phyloP scores from a whole-genome alignment of 2,329 filamentous ascomycete genomes.

The Cercospora sp. region DNA sequence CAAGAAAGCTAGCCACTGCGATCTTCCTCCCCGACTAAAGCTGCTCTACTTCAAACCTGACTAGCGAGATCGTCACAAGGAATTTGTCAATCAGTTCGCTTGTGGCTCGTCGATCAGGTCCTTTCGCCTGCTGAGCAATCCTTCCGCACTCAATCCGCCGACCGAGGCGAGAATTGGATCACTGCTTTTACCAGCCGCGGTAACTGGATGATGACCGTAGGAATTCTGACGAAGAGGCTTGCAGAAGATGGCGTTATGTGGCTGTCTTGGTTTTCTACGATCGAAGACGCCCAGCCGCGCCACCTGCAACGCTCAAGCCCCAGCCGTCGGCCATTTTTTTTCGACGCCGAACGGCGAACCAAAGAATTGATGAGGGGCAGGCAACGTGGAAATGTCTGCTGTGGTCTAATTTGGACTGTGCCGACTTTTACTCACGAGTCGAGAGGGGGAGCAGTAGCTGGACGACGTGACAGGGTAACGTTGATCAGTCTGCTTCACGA shows the following conservation, averaged over 20 bases:
- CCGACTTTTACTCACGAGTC: neutral
- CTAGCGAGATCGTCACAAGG: neutral
- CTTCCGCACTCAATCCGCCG: neutral
- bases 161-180: no score
- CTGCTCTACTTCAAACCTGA: neutral
- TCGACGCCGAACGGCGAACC: neutral
- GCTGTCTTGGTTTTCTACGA: neutral
- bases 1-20: neutral
- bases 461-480: neutral
- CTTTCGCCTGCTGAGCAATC: neutral
- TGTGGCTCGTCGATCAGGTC: neutral
- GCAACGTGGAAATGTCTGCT: neutral
- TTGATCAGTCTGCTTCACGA: neutral
- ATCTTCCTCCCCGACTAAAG: neutral
- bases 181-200: neutral
- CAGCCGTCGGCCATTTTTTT: neutral
- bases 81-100: neutral
- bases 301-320: neutral
- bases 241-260: neutral
- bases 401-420: neutral
- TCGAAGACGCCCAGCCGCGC: neutral
- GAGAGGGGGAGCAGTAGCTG: neutral
- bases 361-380: neutral
- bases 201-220: neutral
- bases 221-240: neutral